Conservation (phyloP, 441 rosid genomes). For the Erodium texanum region DNA sequence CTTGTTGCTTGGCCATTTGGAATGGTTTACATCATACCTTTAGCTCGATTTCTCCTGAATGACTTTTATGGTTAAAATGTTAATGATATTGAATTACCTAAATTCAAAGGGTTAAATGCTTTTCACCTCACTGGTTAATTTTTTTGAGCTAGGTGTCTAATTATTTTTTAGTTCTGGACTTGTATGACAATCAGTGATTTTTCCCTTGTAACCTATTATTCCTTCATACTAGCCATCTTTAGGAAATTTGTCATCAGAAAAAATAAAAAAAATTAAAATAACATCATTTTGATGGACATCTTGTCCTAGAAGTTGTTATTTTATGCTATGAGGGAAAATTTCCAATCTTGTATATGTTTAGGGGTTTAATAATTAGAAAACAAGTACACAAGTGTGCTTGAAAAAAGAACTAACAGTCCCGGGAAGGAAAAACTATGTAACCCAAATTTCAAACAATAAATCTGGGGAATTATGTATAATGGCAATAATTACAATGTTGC, state of each 20-base stretch:
- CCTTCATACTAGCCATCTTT: neutral
- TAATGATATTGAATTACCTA: neutral
- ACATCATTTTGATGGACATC: neutral
- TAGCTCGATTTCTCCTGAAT: neutral
- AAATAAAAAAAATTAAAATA: neutral
- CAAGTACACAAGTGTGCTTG: neutral
- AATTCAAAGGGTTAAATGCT: no score
- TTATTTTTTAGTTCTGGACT: no score
- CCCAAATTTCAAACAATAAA: neutral
- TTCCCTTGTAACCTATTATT: neutral
- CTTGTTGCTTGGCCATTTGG: no score
- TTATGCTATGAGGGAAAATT: neutral
- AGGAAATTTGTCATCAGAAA: no score
- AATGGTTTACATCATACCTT: neutral
- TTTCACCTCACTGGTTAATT: no score
- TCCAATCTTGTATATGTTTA: neutral
- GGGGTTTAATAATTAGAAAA: neutral
- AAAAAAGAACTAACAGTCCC: neutral
- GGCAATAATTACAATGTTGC: slow-evolving; percentile 9
- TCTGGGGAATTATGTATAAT: no score
- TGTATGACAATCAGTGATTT: no score
- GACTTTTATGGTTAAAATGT: neutral
- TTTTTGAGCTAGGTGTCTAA: no score
- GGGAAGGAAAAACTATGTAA: no score
- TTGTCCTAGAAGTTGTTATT: neutral